Evolutionary conservation across 495 filamentous ascomycete genomes (phyloP).

Genomic region (Penicillium waksmanii): DNA sequence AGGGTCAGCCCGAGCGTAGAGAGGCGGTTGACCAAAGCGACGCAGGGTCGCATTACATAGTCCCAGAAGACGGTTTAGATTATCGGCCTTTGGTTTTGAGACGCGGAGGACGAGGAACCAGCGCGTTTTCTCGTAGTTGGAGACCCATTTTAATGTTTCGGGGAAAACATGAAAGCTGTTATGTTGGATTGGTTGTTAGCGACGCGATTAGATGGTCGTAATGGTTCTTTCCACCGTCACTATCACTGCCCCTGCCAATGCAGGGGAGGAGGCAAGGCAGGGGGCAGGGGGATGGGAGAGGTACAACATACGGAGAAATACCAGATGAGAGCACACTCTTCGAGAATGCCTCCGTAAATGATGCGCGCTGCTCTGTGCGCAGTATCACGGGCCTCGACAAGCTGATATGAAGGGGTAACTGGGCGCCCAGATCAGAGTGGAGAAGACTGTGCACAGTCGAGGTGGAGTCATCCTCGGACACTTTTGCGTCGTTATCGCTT

Average conservation of each 20-base stretch:
- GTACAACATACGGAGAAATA: slow-evolving; percentile 48
- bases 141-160: slow-evolving; percentile 63
- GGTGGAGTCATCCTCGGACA: neutral
- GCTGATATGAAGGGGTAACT: slow-evolving; percentile 88
- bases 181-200: neutral
- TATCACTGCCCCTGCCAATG: no score
- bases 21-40: slow-evolving; percentile 67
- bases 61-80: slow-evolving; percentile 64
- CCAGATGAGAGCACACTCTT: slow-evolving; percentile 41
- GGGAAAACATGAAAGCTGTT: slow-evolving; percentile 55
- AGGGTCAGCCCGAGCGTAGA: slow-evolving; percentile 54
- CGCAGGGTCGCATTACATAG: slow-evolving; percentile 65
- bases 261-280: no score
- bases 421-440: slow-evolving; percentile 72
- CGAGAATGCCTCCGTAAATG: slow-evolving; percentile 55
- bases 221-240: no score
- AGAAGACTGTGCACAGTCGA: slow-evolving; percentile 61
- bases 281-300: neutral
- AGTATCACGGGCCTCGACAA: slow-evolving; percentile 77
- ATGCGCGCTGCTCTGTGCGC: slow-evolving; percentile 63
- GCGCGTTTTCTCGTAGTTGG: slow-evolving; percentile 73
- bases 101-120: slow-evolving; percentile 85
- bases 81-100: slow-evolving; percentile 47
- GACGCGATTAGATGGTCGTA: no score
- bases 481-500: neutral